Conservation (phyloP, 768 basidiomycete genomes). For the Hericium alpestre region DNA sequence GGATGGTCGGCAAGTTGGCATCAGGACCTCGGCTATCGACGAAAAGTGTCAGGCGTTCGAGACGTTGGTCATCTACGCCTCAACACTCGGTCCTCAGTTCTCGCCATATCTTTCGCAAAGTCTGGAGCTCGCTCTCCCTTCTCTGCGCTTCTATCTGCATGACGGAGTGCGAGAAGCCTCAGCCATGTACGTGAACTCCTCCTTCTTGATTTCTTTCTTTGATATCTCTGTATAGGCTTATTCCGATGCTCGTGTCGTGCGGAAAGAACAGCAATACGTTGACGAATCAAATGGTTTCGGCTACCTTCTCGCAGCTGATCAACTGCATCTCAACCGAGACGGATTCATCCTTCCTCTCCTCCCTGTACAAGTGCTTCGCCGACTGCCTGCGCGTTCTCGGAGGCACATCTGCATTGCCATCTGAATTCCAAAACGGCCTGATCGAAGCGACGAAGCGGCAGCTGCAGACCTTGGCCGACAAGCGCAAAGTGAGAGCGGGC, state of each 20-base stretch:
- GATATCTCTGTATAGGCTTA: conserved; percentile 33
- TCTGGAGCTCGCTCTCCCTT: conserved; percentile 62
- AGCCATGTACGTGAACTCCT: conserved; percentile 43
- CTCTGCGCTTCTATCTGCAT: conserved; percentile 69
- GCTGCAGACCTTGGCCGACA: conserved; percentile 57
- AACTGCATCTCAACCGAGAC: conserved; percentile 54
- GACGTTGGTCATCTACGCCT: conserved; percentile 73
- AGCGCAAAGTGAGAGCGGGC: conserved; percentile 44
- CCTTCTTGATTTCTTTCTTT: neutral
- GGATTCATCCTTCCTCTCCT: conserved; percentile 69
- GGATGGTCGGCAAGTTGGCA: conserved; percentile 68
- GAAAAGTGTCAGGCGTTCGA: conserved; percentile 86
- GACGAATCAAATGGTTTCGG: conserved; percentile 56
- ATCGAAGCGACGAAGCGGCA: conserved; percentile 66
- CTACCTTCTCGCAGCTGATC: conserved; percentile 48
- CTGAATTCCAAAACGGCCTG: conserved; percentile 41
- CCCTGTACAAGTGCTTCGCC: conserved; percentile 60
- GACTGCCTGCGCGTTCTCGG: conserved; percentile 54
- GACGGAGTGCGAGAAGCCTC: conserved; percentile 76
- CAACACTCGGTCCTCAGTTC: conserved; percentile 54
- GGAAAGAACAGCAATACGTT: conserved; percentile 58
- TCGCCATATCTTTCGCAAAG: conserved; percentile 64
- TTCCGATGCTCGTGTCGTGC: conserved; percentile 60
- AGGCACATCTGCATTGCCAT: conserved; percentile 39
- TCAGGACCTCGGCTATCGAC: conserved; percentile 71